Evolutionary conservation across 768 basidiomycete species (phyloP), one percentile per base, ranked within the genome.

Genomic region (Phlebiopsis flavidoalba): DNA sequence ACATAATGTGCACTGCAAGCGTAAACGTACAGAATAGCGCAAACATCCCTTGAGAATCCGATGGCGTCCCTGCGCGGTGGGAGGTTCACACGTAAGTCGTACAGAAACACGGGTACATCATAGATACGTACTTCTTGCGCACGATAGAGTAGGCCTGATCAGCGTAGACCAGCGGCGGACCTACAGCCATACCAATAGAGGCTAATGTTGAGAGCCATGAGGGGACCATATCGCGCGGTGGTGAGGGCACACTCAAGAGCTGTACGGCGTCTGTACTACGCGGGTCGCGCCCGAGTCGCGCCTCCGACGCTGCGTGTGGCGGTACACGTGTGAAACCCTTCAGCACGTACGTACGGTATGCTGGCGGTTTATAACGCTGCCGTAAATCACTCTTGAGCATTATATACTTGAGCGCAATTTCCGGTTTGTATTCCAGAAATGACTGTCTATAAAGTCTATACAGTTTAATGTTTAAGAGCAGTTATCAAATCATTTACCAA

Each of bases 21-120:
- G 50, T 50, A 63, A 43, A 73, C 76, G 72, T 62, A 91, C 85
- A 94, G 74, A 60, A 94, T 93, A 8, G 88, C 92, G 68, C 91
- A 93, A 57, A 93, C 85, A 69, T 94, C 92, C 68, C 84, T 83
- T 58, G 92, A 93, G 70, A 94, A 94, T 2, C 92, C 92, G 45
- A 88, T 88, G 5, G 91, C 81, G 66, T 93, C 89, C 73, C 92
- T 93, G 57, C 47, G 45, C 52, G 61, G 33, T 40, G 49, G 50
- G 54, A 58, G 24, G 43, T n/a, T 24, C 31, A 40, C 24, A 66
- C 22, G 36, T 52, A 33, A 59, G 53, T n/a, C 36, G 33, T 19
- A 56, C 49, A 19, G 45, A n/a, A 40, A 58, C 36, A 43, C 55
- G 62, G 22, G 37, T 26, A 49, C 33, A 22, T 36, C 54, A 45